Evolutionary conservation across 345 rosid genomes (phyloP).

Genomic region (Gossypium herbaceum): DNA sequence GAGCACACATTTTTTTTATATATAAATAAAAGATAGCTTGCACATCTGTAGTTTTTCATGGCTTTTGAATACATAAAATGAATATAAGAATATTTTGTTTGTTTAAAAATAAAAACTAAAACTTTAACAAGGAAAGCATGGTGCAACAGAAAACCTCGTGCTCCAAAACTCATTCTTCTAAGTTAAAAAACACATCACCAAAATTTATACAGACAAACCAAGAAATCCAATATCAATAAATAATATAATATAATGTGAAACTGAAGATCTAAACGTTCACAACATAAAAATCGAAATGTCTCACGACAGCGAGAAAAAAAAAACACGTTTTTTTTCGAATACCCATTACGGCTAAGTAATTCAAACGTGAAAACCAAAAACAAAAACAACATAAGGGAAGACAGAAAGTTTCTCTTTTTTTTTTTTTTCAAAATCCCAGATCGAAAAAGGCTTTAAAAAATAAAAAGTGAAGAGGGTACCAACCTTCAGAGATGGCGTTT

Average conservation of each 20-base stretch:
- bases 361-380: not conserved
- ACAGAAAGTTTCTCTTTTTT: not conserved
- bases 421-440: not conserved
- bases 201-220: conserved; percentile 5
- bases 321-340: not conserved
- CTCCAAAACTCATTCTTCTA: not conserved
- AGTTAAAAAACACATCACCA: not conserved
- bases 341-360: not conserved
- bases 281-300: not conserved
- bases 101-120: not conserved
- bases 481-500: conserved; percentile 78
- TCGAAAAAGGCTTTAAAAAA: not conserved
- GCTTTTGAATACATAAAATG: not conserved
- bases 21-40: not conserved
- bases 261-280: conserved; percentile 3
- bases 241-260: not conserved
- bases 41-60: not conserved
- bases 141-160: not conserved
- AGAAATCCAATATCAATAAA: not conserved
- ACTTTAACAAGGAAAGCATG: conserved; percentile 8
- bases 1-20: not conserved
- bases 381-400: not conserved
- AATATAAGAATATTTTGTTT: not conserved
- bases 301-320: not conserved
- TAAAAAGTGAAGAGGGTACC: not conserved